Base-by-base conservation (phyloP, 2,329 filamentous ascomycete species). In the Claviceps purpurea region DNA sequence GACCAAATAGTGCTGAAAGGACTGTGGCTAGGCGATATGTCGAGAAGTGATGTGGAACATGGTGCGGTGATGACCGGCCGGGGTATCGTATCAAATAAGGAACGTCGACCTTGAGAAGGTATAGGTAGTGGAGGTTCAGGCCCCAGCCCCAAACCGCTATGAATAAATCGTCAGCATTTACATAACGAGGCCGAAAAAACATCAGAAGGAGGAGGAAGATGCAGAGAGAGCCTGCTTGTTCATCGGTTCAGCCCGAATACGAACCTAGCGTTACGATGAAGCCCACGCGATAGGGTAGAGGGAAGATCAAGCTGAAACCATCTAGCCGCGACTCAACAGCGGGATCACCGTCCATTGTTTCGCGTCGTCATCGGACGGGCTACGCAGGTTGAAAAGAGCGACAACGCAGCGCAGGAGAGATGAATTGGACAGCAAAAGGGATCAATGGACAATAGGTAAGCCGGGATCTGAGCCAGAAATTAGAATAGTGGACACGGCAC, bases 81-180 rank as follows among this genome's bases (percentile, higher is more conserved):
- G 89, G 89, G 68, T 97, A 97, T 67, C 87, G 84, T 61, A 97
- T 88, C 53, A 97, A 77, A 37, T 82, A 76, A 20, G 89, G 87
- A 52, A 95, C 87, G 68, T 96, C 89, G 71, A 98, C 94, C 65
- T 86, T 86, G 62, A 82, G 74, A 54, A 81, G 70, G 61, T 84
- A 77, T 55, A 97, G 82, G 70, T 88, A 90, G 65, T 96, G 89
- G 42, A 97, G 80, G 71, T 96, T 97, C 60, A 86, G 69, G 58
- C 85, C 89, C 89, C 91, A 98, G 65, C 88, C 89, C 91, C 91
- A 97, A 62, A 95, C 84, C 60, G 88, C 89, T 94, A 58, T 55
- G n/a, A n/a, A 13, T n/a, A 39, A 26, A 47, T 20, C 11, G 34
- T 54, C 40, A 51, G 50, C 16, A 39, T 49, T 40, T 26, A 1